Conservation (phyloP, 1,284 basidiomycete species). For the Ganoderma multipileum region DNA sequence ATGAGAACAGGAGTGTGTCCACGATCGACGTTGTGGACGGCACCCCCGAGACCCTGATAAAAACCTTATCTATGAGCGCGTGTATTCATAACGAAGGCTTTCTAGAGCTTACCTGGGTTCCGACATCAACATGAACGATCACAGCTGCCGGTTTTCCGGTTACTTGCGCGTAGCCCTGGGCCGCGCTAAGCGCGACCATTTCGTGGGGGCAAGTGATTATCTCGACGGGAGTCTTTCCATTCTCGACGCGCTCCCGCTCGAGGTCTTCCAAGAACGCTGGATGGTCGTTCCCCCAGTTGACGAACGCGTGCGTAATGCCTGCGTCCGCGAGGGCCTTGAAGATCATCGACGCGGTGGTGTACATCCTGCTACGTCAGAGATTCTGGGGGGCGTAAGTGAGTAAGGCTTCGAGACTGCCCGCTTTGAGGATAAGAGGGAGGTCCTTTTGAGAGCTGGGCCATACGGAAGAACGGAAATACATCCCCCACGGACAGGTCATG, state of each 20-base stretch:
- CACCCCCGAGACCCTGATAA: constrained; percentile 54
- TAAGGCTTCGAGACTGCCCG: too few relatives aligned
- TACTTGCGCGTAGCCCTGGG: constrained; percentile 73
- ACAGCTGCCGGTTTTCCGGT: constrained; percentile 72
- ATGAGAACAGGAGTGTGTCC: constrained; percentile 70
- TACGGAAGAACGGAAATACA: neutral
- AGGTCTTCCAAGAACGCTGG: constrained; percentile 74
- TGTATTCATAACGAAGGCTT: neutral
- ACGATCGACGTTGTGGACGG: constrained; percentile 73
- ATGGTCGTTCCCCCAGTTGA: constrained; percentile 80
- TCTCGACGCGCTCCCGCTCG: constrained; percentile 54
- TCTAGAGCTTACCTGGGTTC: constrained; percentile 59
- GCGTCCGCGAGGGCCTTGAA: constrained; percentile 61
- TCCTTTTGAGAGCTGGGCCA: too few relatives aligned
- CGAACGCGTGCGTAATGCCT: constrained; percentile 74
- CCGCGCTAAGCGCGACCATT: constrained; percentile 76
- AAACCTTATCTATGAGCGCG: neutral
- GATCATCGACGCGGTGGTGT: constrained; percentile 66
- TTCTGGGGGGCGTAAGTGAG: neutral
- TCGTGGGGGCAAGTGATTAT: constrained; percentile 77
- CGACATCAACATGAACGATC: constrained; percentile 77
- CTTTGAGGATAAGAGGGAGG: too few relatives aligned
- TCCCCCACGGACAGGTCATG: neutral
- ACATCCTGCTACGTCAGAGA: constrained; percentile 40
- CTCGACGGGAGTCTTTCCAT: constrained; percentile 49